Percentiles rank a stretch among this genome's conserved stretches.
Conservation (phyloP, 441 rosid genomes). For the Omphalea diandra region DNA sequence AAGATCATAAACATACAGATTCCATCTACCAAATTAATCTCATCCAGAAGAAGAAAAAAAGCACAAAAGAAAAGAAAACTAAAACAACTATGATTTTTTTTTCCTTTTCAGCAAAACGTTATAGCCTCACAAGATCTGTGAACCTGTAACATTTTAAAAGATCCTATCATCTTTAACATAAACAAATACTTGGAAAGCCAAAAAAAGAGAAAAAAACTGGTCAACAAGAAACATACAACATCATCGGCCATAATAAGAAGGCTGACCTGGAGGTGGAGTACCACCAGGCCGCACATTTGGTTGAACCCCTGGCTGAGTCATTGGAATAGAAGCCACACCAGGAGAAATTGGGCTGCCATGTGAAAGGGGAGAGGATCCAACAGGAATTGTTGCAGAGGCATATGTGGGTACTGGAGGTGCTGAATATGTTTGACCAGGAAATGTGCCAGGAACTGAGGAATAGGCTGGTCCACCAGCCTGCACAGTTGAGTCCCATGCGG, state of each 20-base stretch:
- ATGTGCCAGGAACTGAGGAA: slow-evolving; percentile 41
- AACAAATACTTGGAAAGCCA: slow-evolving; percentile 21
- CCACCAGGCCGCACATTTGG: slow-evolving; percentile 41
- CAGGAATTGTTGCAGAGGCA: slow-evolving; percentile 35
- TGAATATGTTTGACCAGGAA: slow-evolving; percentile 38
- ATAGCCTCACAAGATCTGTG: slow-evolving; percentile 1
- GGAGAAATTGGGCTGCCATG: slow-evolving; percentile 34
- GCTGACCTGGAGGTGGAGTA: slow-evolving; percentile 41
- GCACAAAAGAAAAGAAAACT: neutral
- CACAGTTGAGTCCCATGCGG: slow-evolving; percentile 47
- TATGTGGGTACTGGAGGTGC: slow-evolving; percentile 35
- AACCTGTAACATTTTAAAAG: neutral
- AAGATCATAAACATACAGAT: neutral
- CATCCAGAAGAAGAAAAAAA: neutral
- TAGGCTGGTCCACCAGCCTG: slow-evolving; percentile 36
- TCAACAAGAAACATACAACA: slow-evolving; percentile 7
- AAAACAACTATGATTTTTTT: neutral
- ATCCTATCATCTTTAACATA: slow-evolving; percentile 10
- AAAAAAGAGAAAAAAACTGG: slow-evolving; percentile 5
- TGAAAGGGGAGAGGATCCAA: slow-evolving; percentile 43
- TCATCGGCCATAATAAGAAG: slow-evolving; percentile 50
- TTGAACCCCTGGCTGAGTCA: slow-evolving; percentile 37
- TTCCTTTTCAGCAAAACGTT: neutral
- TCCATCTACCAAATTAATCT: neutral
- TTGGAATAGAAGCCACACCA: slow-evolving; percentile 28